Evolutionary conservation across 106 monocot genomes (phyloP).

Genomic region (Acorus gramineus): DNA sequence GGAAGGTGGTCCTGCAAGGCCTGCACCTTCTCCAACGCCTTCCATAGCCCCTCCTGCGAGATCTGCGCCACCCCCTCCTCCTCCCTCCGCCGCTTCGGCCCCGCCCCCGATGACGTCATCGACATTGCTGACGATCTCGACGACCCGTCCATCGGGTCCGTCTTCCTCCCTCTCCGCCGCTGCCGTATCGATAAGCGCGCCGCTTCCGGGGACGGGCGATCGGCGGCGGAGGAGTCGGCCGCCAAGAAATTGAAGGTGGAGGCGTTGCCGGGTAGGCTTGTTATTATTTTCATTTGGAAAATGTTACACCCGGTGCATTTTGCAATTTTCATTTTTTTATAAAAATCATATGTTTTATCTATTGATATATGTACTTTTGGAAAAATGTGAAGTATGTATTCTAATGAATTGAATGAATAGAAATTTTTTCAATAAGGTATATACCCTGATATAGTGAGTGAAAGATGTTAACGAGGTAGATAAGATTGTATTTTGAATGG

Average conservation of each 20-base stretch:
- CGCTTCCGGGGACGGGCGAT: not conserved
- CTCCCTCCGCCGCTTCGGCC: constrained; percentile 14
- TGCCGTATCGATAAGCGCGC: constrained; percentile 38
- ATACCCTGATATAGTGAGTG: too few species aligned
- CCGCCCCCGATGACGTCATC: constrained; percentile 12
- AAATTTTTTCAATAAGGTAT: too few species aligned
- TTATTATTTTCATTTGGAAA: not conserved
- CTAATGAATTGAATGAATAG: too few species aligned
- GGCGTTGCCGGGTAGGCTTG: not conserved
- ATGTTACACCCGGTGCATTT: too few species aligned
- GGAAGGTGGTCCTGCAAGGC: constrained; percentile 18
- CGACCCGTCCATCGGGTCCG: constrained; percentile 39
- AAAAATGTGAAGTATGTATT: too few species aligned
- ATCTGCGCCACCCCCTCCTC: constrained; percentile 18
- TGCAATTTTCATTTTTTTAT: too few species aligned
- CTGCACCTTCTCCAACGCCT: constrained; percentile 13
- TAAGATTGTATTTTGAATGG: too few species aligned
- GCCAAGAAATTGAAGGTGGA: not conserved
- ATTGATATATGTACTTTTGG: too few species aligned
- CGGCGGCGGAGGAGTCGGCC: not conserved
- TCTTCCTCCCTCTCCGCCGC: constrained; percentile 59
- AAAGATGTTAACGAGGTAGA: too few species aligned
- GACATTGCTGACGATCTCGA: constrained; percentile 33
- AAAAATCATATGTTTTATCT: too few species aligned
- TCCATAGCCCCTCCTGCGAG: too few species aligned